Evolutionary conservation across 345 rosid species (phyloP).

Genomic region (Boechera divaricarpa): DNA sequence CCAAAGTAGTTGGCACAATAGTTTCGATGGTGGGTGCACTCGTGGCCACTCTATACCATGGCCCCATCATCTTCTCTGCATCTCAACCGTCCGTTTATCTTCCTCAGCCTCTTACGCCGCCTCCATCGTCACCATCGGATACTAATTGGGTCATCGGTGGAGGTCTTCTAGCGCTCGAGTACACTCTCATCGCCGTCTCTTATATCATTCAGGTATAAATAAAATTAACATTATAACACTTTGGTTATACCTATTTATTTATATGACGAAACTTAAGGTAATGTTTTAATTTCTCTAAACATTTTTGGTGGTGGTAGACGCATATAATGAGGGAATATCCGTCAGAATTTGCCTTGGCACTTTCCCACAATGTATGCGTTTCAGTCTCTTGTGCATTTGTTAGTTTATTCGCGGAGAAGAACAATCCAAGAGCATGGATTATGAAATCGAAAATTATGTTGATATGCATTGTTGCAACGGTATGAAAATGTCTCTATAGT

Average conservation of each 20-base stretch:
- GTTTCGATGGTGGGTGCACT: constrained; percentile 67
- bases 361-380: constrained; percentile 66
- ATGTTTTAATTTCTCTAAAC: not conserved
- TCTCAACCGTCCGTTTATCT: constrained; percentile 39
- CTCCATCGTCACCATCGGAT: not conserved
- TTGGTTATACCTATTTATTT: not conserved
- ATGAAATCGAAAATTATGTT: constrained; percentile 55
- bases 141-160: constrained; percentile 69
- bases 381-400: constrained; percentile 59
- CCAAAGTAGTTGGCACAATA: constrained; percentile 65
- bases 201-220: constrained; percentile 59
- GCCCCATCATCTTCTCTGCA: constrained; percentile 50
- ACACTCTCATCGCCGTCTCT: constrained; percentile 52
- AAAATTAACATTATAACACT: not conserved
- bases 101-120: constrained; percentile 10
- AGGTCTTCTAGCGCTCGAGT: constrained; percentile 57
- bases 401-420: constrained; percentile 55
- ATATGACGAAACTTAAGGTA: not conserved
- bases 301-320: constrained; percentile 28
- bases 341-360: constrained; percentile 34
- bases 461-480: constrained; percentile 72
- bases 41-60: constrained; percentile 66
- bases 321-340: constrained; percentile 47
- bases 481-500: not conserved
- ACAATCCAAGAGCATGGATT: constrained; percentile 66